A percentile compares a stretch with the other conserved stretches of the same genome.
Evolutionary conservation across 2,329 filamentous ascomycete species (phyloP).

Genomic region (Nigrograna mackinnonii): DNA sequence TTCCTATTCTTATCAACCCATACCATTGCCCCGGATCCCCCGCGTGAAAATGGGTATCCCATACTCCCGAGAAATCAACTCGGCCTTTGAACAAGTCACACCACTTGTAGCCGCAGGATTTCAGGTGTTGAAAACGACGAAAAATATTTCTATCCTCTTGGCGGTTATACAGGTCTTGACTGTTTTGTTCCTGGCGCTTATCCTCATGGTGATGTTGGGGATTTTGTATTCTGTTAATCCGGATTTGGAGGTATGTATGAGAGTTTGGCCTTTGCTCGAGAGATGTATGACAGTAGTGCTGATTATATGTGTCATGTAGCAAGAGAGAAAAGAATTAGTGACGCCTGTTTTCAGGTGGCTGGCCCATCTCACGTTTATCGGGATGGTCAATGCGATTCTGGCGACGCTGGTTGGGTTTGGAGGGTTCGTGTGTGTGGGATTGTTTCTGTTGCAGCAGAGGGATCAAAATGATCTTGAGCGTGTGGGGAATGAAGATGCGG

Average conservation of each 20-base stretch:
- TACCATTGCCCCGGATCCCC: too few species aligned
- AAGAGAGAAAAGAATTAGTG: slow-evolving; percentile 45
- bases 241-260: slow-evolving; percentile 42
- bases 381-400: slow-evolving; percentile 16
- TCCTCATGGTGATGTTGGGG: slow-evolving; percentile 42
- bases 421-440: slow-evolving; percentile 10
- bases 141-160: slow-evolving; percentile 54
- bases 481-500: slow-evolving; percentile 32
- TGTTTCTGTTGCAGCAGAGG: slow-evolving; percentile 21
- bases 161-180: slow-evolving; percentile 53
- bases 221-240: slow-evolving; percentile 53
- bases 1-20: background rate
- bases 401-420: slow-evolving; percentile 5
- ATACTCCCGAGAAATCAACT: slow-evolving; percentile 56
- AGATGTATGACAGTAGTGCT: too few species aligned
- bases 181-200: slow-evolving; percentile 44
- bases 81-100: slow-evolving; percentile 57
- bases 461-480: slow-evolving; percentile 30
- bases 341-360: slow-evolving; percentile 47
- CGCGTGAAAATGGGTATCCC: slow-evolving; percentile 58
- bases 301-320: slow-evolving; percentile 2
- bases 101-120: slow-evolving; percentile 55
- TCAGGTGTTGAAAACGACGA: slow-evolving; percentile 53
- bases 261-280: too few species aligned
- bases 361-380: slow-evolving; percentile 20